A percentile compares a stretch with the other conserved stretches of the same genome.
Conservation (phyloP, 106 monocot genomes). For the Platanthera zijinensis region DNA sequence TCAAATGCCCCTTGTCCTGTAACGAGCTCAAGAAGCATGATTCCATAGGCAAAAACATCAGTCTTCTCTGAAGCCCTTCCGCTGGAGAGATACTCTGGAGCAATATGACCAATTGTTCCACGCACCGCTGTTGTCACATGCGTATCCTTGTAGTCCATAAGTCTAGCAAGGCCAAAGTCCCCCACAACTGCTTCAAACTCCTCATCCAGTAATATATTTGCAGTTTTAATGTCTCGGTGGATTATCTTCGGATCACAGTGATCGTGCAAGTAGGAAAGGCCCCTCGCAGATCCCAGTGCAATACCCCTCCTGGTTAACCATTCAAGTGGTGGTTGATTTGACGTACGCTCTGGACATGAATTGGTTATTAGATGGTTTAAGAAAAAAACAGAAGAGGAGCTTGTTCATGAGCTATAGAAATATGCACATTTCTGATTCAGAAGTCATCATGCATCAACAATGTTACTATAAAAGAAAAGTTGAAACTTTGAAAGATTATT, state of each 20-base stretch:
- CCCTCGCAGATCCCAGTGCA: constrained; percentile 64
- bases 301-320: constrained; percentile 52
- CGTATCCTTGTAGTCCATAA: constrained; percentile 75
- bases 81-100: constrained; percentile 65
- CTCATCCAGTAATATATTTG: constrained; percentile 72
- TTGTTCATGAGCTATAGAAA: background rate
- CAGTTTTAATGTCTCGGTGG: constrained; percentile 73
- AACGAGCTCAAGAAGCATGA: constrained; percentile 71
- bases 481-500: background rate
- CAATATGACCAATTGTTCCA: constrained; percentile 70
- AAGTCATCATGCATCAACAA: background rate
- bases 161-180: constrained; percentile 67
- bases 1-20: constrained; percentile 76
- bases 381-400: background rate
- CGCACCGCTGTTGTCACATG: constrained; percentile 75
- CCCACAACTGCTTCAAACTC: constrained; percentile 75
- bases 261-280: constrained; percentile 66
- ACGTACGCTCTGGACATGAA: constrained; percentile 31
- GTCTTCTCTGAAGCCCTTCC: constrained; percentile 76
- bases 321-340: constrained; percentile 47
- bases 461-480: background rate
- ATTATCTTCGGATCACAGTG: constrained; percentile 83
- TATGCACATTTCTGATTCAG: background rate
- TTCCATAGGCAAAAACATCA: constrained; percentile 74
- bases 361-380: background rate